Evolutionary conservation across 805 yeast genomes (phyloP).

Genomic region (Myxozyma kluyveri): DNA sequence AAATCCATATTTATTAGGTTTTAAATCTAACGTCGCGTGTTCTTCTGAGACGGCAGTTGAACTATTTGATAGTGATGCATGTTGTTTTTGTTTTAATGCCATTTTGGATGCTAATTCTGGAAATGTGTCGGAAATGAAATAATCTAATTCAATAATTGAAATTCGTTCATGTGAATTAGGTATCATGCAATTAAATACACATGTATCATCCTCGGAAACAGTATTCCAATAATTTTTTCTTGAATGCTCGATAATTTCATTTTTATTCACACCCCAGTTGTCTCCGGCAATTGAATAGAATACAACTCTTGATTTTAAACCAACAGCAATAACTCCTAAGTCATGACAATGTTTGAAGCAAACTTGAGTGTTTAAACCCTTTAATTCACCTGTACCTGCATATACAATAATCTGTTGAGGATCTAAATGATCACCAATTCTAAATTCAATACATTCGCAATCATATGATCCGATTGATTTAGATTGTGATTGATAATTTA

Average conservation of each 20-base stretch:
- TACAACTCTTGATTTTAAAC: constrained; percentile 17
- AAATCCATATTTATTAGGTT: constrained; percentile 10
- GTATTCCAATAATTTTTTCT: constrained; percentile 16
- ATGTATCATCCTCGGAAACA: constrained; percentile 8
- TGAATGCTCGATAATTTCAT: no score
- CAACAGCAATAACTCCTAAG: constrained; percentile 12
- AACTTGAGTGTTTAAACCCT: neutral
- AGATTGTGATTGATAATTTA: neutral
- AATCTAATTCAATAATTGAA: constrained; percentile 20
- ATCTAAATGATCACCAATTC: constrained; percentile 1
- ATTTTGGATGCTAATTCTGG: constrained; percentile 4
- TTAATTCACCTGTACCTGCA: constrained; percentile 28
- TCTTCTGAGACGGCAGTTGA: constrained; percentile 4
- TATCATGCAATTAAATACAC: neutral
- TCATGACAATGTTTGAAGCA: constrained; percentile 16
- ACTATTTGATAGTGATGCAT: neutral
- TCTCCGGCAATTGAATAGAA: constrained; percentile 1
- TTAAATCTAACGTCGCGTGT: constrained; percentile 8
- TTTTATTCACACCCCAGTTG: no score
- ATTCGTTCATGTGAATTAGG: neutral
- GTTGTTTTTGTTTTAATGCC: neutral
- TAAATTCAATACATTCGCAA: constrained; percentile 17
- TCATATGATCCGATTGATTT: neutral
- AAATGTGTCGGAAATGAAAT: constrained; percentile 8
- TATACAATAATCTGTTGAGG: neutral